These are phyloP conservation scores for Mrakia gelida DNA, from an alignment of 768 basidiomycete genomes.

Conservation along the genomic window DNA sequence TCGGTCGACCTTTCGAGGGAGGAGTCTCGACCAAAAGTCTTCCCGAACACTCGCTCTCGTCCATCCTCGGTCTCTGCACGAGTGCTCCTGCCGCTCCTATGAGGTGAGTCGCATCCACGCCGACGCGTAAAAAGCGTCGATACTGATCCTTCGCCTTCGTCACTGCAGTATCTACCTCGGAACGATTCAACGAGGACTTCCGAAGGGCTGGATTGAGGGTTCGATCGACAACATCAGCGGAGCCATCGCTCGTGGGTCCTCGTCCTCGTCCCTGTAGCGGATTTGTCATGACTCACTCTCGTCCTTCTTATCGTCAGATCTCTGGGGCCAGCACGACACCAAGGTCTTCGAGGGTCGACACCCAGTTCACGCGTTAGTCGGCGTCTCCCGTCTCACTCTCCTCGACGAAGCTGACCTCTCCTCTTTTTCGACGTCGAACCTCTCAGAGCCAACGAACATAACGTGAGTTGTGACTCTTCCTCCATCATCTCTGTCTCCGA, in stretches of 20 bases:
- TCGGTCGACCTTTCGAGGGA: conserved; percentile 32
- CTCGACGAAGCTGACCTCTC: not conserved
- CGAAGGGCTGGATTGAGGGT: conserved; percentile 33
- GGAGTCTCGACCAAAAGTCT: conserved; percentile 23
- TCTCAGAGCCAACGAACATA: conserved; percentile 28
- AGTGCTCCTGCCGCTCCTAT: conserved; percentile 32
- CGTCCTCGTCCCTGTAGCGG: not conserved
- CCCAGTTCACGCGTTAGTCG: conserved; percentile 30
- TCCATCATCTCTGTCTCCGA: too few species aligned
- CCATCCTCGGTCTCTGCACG: conserved; percentile 32
- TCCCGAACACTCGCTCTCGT: conserved; percentile 31
- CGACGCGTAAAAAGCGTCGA: not conserved
- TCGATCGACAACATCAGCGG: conserved; percentile 32
- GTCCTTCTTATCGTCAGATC: conserved; percentile 5
- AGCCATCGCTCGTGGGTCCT: conserved; percentile 21
- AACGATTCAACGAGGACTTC: conserved; percentile 32
- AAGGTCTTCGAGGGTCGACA: conserved; percentile 33
- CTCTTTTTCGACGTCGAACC: too few species aligned
- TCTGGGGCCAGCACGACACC: conserved; percentile 27
- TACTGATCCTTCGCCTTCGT: not conserved
- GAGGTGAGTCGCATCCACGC: not conserved
- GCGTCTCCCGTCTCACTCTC: not conserved
- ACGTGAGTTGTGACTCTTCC: too few species aligned
- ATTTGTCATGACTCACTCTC: too few species aligned
- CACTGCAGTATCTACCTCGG: conserved; percentile 30